phyloP scores from a whole-genome alignment of 495 filamentous ascomycete genomes.

The Aspergillus leporis region DNA sequence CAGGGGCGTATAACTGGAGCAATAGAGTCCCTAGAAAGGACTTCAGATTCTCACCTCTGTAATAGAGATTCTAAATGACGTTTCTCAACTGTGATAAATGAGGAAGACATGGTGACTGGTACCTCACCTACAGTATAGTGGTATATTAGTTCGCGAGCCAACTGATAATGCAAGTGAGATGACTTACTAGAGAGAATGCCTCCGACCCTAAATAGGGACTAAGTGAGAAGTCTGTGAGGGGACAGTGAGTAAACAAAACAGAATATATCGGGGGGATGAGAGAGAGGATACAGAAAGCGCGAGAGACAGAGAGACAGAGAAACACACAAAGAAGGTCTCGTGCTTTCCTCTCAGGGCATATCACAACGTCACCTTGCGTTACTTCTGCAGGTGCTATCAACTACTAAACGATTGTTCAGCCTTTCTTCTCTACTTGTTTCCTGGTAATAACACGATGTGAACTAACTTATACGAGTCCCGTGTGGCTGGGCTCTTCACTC shows the following conservation, averaged over 20 bases:
- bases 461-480: too few relatives aligned
- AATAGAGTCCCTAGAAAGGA: not conserved
- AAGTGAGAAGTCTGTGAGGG: not conserved
- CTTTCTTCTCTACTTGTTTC: slow-evolving; percentile 2
- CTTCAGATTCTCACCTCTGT: slow-evolving; percentile 37
- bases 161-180: not conserved
- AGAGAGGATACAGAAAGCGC: not conserved
- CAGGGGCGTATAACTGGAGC: not conserved
- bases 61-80: slow-evolving; percentile 54
- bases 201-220: too few relatives aligned
- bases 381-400: slow-evolving; percentile 16
- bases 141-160: not conserved
- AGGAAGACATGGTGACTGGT: slow-evolving; percentile 9
- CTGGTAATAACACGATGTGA: not conserved
- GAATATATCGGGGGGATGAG: not conserved
- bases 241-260: not conserved
- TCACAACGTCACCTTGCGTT: slow-evolving; percentile 20
- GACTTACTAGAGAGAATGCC: not conserved
- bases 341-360: slow-evolving; percentile 10
- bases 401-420: slow-evolving; percentile 2
- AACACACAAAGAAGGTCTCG: not conserved
- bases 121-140: not conserved
- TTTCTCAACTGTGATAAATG: slow-evolving; percentile 52
- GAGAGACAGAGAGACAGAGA: slow-evolving; percentile 1
- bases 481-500: not conserved